phyloP scores from a whole-genome alignment of 2,329 filamentous ascomycete genomes.

The Setomelanomma holmii region DNA sequence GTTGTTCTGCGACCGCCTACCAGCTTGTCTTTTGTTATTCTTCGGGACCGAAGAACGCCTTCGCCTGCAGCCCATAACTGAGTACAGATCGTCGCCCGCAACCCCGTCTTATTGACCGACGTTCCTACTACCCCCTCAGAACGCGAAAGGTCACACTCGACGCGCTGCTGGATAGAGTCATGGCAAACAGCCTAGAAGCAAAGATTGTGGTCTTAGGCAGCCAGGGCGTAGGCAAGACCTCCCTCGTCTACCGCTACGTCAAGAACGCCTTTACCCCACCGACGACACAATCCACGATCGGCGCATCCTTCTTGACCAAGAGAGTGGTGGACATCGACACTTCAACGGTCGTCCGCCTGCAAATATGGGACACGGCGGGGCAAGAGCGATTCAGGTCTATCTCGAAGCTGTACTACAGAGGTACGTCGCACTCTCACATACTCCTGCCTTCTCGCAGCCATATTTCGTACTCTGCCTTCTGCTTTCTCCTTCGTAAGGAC shows the following conservation, averaged over 20 bases:
- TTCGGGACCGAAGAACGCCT: constrained; percentile 14
- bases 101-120: constrained; percentile 11
- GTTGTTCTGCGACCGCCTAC: constrained; percentile 30
- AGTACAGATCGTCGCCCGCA: constrained; percentile 2
- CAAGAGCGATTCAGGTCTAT: constrained; percentile 96
- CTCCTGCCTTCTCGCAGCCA: background rate
- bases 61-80: constrained; percentile 14
- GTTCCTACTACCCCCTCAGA: background rate
- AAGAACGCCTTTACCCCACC: constrained; percentile 73
- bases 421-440: constrained; percentile 28
- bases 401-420: constrained; percentile 90
- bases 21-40: constrained; percentile 22
- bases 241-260: constrained; percentile 77
- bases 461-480: background rate
- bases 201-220: constrained; percentile 83
- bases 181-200: constrained; percentile 70
- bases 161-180: constrained; percentile 8
- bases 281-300: constrained; percentile 57
- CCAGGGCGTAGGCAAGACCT: constrained; percentile 82
- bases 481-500: background rate
- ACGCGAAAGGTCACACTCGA: background rate
- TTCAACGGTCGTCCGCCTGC: constrained; percentile 85
- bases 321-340: constrained; percentile 78
- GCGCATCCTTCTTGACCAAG: constrained; percentile 67
- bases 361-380: constrained; percentile 96